Percentiles rank a stretch among this genome's conserved stretches.
phyloP scores from a whole-genome alignment of 805 yeast species.

The Metschnikowia colocasiae region DNA sequence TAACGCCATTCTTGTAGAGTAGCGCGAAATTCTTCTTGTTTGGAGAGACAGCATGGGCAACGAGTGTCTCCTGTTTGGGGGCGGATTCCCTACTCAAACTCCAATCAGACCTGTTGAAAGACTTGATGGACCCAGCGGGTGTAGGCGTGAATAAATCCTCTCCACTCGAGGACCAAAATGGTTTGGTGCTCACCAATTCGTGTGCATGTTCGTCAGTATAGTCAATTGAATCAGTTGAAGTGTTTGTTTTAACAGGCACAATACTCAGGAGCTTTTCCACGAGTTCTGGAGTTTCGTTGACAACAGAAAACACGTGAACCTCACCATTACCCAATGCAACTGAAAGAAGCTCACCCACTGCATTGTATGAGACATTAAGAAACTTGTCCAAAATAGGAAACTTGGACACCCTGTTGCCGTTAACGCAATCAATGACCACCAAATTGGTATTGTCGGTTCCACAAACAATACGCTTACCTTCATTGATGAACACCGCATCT shows the following conservation, averaged over 20 bases:
- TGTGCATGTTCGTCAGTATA: conserved; percentile 42
- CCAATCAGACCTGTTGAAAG: conserved; percentile 42
- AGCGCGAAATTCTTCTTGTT: conserved; percentile 60
- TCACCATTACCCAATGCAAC: conserved; percentile 59
- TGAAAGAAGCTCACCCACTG: conserved; percentile 53
- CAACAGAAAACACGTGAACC: conserved; percentile 51
- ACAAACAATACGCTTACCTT: conserved; percentile 52
- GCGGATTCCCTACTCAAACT: conserved; percentile 2
- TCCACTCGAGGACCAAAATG: conserved; percentile 72
- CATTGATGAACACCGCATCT: conserved; percentile 56
- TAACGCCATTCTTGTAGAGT: conserved; percentile 46
- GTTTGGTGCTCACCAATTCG: conserved; percentile 47
- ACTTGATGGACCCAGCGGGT: conserved; percentile 42
- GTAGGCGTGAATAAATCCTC: conserved; percentile 66
- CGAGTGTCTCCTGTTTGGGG: conserved; percentile 11
- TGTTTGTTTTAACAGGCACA: conserved; percentile 35
- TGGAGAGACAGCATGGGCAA: conserved; percentile 59
- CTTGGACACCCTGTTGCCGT: conserved; percentile 28
- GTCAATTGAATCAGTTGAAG: conserved; percentile 34
- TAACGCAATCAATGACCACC: conserved; percentile 40
- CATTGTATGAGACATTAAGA: conserved; percentile 52
- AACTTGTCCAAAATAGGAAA: conserved; percentile 51
- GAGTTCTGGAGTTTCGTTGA: conserved; percentile 52
- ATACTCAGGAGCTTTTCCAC: conserved; percentile 42
- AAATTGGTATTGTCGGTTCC: conserved; percentile 69